phyloP scores from a whole-genome alignment of 345 rosid species.

The Aquilaria sinensis region DNA sequence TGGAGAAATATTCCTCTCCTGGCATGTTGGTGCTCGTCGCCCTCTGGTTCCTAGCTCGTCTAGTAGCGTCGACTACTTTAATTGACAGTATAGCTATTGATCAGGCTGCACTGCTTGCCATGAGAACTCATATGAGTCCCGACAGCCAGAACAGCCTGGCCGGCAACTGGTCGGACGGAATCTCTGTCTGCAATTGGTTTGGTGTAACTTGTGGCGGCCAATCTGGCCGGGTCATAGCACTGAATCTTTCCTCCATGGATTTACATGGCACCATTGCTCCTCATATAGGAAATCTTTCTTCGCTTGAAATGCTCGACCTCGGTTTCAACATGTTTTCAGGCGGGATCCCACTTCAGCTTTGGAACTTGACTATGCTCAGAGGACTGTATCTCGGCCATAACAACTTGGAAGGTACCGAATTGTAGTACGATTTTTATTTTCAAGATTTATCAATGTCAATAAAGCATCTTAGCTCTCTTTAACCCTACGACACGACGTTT shows the following conservation, averaged over 20 bases:
- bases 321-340: constrained; percentile 10
- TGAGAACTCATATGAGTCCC: constrained; percentile 8
- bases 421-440: not conserved
- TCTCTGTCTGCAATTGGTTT: constrained; percentile 19
- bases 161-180: constrained; percentile 10
- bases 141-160: constrained; percentile 11
- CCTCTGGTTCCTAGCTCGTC: too few relatives aligned
- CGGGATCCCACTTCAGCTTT: constrained; percentile 10
- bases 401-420: constrained; percentile 6
- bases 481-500: not conserved
- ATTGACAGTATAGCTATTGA: not conserved
- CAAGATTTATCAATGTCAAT: too few relatives aligned
- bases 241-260: constrained; percentile 17
- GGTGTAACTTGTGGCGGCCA: constrained; percentile 16
- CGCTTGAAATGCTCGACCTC: not conserved
- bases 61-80: too few relatives aligned
- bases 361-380: constrained; percentile 2
- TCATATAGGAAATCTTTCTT: constrained; percentile 11
- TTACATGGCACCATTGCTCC: constrained; percentile 19
- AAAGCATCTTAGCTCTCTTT: too few relatives aligned
- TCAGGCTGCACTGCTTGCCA: constrained; percentile 14
- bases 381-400: constrained; percentile 4
- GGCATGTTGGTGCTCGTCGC: too few relatives aligned
- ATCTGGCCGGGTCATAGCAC: constrained; percentile 9
- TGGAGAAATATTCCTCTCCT: too few relatives aligned